A percentile compares a stretch with the other conserved stretches of the same genome.
phyloP scores from a whole-genome alignment of 768 basidiomycete genomes.

The Termitomyces sp. region DNA sequence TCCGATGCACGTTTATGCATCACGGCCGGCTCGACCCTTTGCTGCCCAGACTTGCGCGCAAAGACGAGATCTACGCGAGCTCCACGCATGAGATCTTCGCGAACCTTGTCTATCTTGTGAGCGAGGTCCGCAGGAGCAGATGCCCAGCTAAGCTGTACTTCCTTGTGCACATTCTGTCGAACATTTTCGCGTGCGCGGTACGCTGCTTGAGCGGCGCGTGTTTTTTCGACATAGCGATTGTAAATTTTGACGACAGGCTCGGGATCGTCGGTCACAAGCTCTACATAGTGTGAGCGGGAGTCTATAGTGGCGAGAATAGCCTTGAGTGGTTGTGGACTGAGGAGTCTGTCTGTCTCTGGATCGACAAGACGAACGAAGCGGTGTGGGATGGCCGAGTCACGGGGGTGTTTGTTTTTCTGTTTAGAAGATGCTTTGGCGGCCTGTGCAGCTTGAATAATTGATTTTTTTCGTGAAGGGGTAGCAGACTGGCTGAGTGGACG shows the following conservation, averaged over 20 bases:
- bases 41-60: slow-evolving; percentile 38
- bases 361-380: slow-evolving; percentile 41
- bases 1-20: slow-evolving; percentile 41
- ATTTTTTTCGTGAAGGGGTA: background rate
- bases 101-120: slow-evolving; percentile 59
- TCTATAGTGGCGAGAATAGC: slow-evolving; percentile 42
- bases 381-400: slow-evolving; percentile 38
- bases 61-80: slow-evolving; percentile 51
- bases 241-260: slow-evolving; percentile 58
- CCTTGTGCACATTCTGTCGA: slow-evolving; percentile 41
- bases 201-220: slow-evolving; percentile 30
- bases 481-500: background rate
- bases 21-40: slow-evolving; percentile 27
- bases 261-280: slow-evolving; percentile 46
- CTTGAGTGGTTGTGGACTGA: slow-evolving; percentile 26
- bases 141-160: slow-evolving; percentile 70
- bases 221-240: slow-evolving; percentile 36
- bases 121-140: slow-evolving; percentile 51
- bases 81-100: slow-evolving; percentile 55
- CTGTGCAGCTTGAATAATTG: background rate
- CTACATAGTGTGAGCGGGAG: slow-evolving; percentile 37
- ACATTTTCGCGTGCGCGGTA: slow-evolving; percentile 27
- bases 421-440: background rate
- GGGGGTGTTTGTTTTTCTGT: slow-evolving; percentile 7
- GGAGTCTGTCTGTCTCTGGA: slow-evolving; percentile 34